Base-by-base conservation (phyloP, 2,329 filamentous ascomycete species). In the Ophiostoma tasmaniense region DNA sequence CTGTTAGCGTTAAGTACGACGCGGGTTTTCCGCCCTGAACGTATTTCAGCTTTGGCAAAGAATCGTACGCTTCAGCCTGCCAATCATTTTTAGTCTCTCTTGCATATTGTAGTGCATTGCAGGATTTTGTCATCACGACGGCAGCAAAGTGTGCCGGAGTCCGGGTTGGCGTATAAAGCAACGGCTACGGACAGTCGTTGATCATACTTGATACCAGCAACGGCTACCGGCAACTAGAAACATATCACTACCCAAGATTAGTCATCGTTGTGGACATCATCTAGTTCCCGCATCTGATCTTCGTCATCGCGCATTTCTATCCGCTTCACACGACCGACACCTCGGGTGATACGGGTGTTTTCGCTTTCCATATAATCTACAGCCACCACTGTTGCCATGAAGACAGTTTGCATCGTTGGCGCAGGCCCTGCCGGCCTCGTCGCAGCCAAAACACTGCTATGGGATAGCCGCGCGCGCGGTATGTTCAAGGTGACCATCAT, bases 361-460 rank as follows among this genome's bases (percentile, higher is more conserved):
- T 45, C 17, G 8, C 17, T 20, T 45, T 17, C 20, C 20, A 3
- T 33, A 22, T 14, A 1, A 1, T n/a, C 5, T 39, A 35, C 33
- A n/a, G 5, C 4, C 61, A 64, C 30, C 3, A 5, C 20, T 4
- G 20, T 45, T 11, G 14, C 10, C 35, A 65, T 65, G 64, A 65
- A 65, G 22, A 65, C 64, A 10, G 64, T 65, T 37, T 65, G 64
- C 64, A 65, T 65, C 42, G 37, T 65, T 3, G 64, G 64, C n/a
- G 64, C 35, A 87, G 68, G 89, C 89, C 1, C 89, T 89, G 13
- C 87, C 89, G 1, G 89, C 88, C 45, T 83, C 91, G 28, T 86
- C 88, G 20, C 87, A 11, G 89, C 89, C 73, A 95, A 94, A 79
- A 90, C 88, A 0, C 81, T 95, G 35, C 81, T 92, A 71, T 82